These are phyloP conservation scores for Hypoxylon lienhwacheense DNA, from an alignment of 495 filamentous ascomycete genomes.

Conservation along the genomic window DNA sequence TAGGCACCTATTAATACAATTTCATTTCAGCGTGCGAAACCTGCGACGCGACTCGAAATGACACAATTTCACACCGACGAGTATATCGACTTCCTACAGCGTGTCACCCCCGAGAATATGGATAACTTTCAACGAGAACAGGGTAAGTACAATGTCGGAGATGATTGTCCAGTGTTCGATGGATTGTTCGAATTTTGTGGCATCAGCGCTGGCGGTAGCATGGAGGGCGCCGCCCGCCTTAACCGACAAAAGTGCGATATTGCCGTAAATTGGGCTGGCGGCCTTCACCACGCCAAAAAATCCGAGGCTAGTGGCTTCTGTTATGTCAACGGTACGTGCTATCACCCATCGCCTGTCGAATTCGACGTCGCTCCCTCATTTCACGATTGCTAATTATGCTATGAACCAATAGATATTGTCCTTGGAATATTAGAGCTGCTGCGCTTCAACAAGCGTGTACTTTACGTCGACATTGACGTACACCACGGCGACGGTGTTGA, in stretches of 20 bases:
- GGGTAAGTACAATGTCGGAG: slow-evolving; percentile 94
- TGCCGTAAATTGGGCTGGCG: slow-evolving; percentile 96
- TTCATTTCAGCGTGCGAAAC: slow-evolving; percentile 89
- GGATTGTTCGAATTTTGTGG: slow-evolving; percentile 98
- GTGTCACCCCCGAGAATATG: slow-evolving; percentile 99
- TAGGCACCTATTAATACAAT: slow-evolving; percentile 3
- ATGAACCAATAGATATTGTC: slow-evolving; percentile 73
- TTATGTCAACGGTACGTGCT: slow-evolving; percentile 84
- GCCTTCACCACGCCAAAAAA: slow-evolving; percentile 96
- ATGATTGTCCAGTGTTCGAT: slow-evolving; percentile 97
- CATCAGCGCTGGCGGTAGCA: slow-evolving; percentile 94
- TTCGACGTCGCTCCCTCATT: slow-evolving; percentile 5
- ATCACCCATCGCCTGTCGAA: not conserved
- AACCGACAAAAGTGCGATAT: slow-evolving; percentile 96
- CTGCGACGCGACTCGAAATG: slow-evolving; percentile 94
- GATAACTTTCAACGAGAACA: slow-evolving; percentile 90
- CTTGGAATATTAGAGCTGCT: slow-evolving; percentile 95
- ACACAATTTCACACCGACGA: slow-evolving; percentile 99
- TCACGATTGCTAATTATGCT: not conserved
- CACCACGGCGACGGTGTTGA: slow-evolving; percentile 98
- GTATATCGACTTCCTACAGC: slow-evolving; percentile 96
- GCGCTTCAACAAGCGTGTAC: slow-evolving; percentile 86
- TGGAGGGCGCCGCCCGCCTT: slow-evolving; percentile 92
- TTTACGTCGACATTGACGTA: slow-evolving; percentile 98
- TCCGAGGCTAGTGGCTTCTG: slow-evolving; percentile 97